Conservation (phyloP, 108 stramenopile species). For the Nannochloropsis salina region DNA sequence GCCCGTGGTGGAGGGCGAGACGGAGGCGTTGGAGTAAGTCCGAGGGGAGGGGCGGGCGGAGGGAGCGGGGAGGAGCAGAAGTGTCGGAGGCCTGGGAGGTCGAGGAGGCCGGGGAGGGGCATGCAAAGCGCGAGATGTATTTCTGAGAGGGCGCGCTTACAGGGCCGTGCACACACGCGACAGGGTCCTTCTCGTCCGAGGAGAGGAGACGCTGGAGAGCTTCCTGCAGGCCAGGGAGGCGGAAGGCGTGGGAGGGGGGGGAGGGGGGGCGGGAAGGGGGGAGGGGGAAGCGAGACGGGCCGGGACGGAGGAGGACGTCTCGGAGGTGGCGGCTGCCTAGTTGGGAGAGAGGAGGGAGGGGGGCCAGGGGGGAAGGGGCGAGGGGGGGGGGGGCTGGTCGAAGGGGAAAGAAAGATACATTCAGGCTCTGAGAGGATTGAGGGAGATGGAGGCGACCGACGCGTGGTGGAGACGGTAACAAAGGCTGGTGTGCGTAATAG, state of each 20-base stretch:
- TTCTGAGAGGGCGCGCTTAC: too few species aligned
- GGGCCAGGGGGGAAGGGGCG: background rate
- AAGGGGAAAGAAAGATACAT: background rate
- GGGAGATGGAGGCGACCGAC: background rate
- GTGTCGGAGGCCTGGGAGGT: too few species aligned
- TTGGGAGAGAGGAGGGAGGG: background rate
- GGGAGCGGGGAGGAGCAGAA: background rate
- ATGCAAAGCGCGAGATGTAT: too few species aligned
- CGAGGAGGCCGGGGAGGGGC: too few species aligned
- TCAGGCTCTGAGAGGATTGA: background rate
- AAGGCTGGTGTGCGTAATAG: too few species aligned
- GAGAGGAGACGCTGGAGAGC: slow-evolving; percentile 23
- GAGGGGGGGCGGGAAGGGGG: background rate
- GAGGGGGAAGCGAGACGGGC: too few species aligned
- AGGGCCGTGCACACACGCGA: too few species aligned
- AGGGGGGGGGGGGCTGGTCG: background rate
- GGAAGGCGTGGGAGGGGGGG: background rate
- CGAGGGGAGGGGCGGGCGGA: background rate
- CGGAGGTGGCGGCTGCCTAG: background rate
- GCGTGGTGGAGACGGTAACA: background rate
- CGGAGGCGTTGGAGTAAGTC: slow-evolving; percentile 1
- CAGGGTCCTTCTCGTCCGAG: slow-evolving; percentile 29
- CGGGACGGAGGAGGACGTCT: background rate
- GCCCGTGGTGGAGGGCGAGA: slow-evolving; percentile 63
- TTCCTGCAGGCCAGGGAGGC: slow-evolving; percentile 14